A percentile compares a stretch with the other conserved stretches of the same genome.
phyloP scores from a whole-genome alignment of 495 filamentous ascomycete genomes.

The Pyrenula massariospora region DNA sequence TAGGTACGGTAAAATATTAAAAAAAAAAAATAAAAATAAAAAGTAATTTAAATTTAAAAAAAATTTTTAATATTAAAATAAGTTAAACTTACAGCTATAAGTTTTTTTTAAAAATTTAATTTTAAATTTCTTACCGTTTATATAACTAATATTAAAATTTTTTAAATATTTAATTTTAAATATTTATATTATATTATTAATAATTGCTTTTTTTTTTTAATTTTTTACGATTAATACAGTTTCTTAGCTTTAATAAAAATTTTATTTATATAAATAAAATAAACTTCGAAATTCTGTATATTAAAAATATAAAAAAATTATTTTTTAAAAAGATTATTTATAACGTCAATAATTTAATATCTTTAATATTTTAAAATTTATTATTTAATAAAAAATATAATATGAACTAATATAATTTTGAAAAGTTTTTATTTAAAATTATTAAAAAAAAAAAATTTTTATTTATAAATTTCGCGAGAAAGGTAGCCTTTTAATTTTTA shows the following conservation, averaged over 20 bases:
- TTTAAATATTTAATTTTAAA: no score
- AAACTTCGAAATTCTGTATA: not conserved
- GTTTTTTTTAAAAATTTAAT: no score
- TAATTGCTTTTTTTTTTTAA: not conserved
- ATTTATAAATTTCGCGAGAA: not conserved
- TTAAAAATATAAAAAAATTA: constrained; percentile 1
- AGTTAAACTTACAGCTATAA: no score
- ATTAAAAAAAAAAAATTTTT: not conserved
- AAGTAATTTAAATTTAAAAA: not conserved
- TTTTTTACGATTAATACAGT: not conserved
- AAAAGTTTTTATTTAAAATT: constrained; percentile 1
- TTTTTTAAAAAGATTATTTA: constrained; percentile 4
- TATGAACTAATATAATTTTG: not conserved
- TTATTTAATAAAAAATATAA: not conserved
- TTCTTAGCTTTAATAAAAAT: not conserved
- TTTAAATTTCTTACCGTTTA: no score
- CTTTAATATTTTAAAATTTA: constrained; percentile 1
- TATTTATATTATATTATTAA: no score
- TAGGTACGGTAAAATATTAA: no score
- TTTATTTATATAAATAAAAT: not conserved
- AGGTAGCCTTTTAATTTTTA: not conserved
- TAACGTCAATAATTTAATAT: constrained; percentile 8
- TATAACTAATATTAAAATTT: no score
- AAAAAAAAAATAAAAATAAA: not conserved
- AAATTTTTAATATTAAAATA: not conserved